phyloP scores from a whole-genome alignment of 257 asterid species.

The Paraleonurus japonicus region DNA sequence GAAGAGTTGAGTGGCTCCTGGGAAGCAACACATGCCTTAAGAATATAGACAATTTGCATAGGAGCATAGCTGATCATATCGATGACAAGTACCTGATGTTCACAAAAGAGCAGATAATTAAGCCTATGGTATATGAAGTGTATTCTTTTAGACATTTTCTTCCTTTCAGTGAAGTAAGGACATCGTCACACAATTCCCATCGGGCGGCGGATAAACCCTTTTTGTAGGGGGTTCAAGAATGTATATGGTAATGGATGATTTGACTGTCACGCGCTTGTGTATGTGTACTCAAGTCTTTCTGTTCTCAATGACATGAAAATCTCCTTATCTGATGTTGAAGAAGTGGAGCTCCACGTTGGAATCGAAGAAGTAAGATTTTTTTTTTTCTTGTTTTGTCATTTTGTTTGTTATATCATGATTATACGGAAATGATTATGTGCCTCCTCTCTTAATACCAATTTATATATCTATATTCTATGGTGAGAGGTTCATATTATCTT shows the following conservation, averaged over 20 bases:
- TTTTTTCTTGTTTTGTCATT: no score
- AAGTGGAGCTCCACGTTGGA: background rate
- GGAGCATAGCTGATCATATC: background rate
- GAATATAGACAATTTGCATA: slow-evolving; percentile 24
- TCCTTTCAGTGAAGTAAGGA: background rate
- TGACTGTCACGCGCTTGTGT: background rate
- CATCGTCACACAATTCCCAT: no score
- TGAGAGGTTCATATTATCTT: no score
- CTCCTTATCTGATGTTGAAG: background rate
- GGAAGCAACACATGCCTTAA: slow-evolving; percentile 2
- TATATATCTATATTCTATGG: no score
- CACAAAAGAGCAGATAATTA: background rate
- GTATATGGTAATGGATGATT: slow-evolving; percentile 22
- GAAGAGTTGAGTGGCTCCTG: slow-evolving; percentile 20
- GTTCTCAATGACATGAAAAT: background rate
- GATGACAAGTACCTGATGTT: background rate
- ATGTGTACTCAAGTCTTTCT: background rate
- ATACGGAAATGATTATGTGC: no score
- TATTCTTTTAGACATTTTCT: background rate
- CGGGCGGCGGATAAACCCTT: no score
- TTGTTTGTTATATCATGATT: no score
- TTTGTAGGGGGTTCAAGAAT: background rate
- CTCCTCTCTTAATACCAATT: no score
- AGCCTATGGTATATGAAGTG: slow-evolving; percentile 10
- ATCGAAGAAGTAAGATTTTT: background rate